These are phyloP conservation scores for Solanum appendiculatum DNA, from an alignment of 257 asterid genomes.

Conservation along the genomic window DNA sequence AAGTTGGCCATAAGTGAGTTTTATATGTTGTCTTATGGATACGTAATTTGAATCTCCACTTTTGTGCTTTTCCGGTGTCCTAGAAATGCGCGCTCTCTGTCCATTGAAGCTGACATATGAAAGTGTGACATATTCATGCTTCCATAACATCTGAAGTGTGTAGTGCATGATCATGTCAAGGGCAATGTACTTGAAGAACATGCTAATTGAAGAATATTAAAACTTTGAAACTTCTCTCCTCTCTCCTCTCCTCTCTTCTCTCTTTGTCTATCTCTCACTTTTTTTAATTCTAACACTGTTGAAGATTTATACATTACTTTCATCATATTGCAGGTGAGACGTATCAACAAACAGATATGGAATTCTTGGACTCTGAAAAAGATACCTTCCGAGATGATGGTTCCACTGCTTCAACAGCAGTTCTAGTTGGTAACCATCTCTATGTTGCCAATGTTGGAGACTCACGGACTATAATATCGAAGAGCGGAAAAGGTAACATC, in stretches of 20 bases:
- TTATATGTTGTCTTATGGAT: not conserved
- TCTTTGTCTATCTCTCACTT: not conserved
- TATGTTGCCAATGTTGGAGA: slow-evolving; percentile 99
- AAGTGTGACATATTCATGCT: not conserved
- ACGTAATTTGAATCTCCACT: not conserved
- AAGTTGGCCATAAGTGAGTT: slow-evolving; percentile 91
- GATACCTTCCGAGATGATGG: slow-evolving; percentile 97
- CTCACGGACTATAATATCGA: slow-evolving; percentile 86
- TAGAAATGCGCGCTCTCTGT: not conserved
- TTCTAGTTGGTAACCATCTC: slow-evolving; percentile 85
- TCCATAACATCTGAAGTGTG: not conserved
- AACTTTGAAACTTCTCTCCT: not conserved
- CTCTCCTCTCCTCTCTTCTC: not conserved
- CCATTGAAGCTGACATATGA: not conserved
- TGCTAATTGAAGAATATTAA: not conserved
- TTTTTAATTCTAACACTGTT: not conserved
- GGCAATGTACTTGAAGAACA: not conserved
- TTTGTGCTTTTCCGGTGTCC: not conserved
- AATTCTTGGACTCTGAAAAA: slow-evolving; percentile 82
- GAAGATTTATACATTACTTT: not conserved
- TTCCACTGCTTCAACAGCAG: slow-evolving; percentile 86
- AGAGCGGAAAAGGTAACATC: slow-evolving; percentile 82
- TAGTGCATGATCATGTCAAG: not conserved
- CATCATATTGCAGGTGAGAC: slow-evolving; percentile 56
- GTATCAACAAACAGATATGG: slow-evolving; percentile 76